phyloP scores from a whole-genome alignment of 768 basidiomycete genomes.

The Xerocomellus dryophilus region DNA sequence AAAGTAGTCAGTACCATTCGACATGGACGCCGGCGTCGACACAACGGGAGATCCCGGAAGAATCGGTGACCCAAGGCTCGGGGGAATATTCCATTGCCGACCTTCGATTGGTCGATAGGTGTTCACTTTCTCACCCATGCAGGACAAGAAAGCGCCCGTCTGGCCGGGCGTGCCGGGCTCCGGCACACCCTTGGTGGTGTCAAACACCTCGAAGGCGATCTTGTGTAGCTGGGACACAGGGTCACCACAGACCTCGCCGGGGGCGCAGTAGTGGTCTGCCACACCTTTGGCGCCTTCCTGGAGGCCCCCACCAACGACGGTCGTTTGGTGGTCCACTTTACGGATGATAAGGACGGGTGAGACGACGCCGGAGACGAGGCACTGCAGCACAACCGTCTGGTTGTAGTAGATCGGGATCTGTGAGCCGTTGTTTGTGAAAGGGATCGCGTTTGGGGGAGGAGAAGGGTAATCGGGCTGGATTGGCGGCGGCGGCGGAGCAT shows the following conservation, averaged over 20 bases:
- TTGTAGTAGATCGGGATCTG: constrained; percentile 96
- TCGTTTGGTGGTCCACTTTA: constrained; percentile 88
- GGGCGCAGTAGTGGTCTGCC: constrained; percentile 76
- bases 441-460: constrained; percentile 86
- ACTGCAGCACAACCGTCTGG: constrained; percentile 92
- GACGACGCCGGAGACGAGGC: constrained; percentile 89
- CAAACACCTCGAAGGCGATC: constrained; percentile 90
- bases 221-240: constrained; percentile 95
- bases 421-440: constrained; percentile 77
- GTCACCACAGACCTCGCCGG: constrained; percentile 88
- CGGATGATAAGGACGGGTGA: constrained; percentile 92
- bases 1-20: constrained; percentile 64
- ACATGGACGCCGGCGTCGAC: constrained; percentile 55
- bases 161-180: constrained; percentile 76
- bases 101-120: constrained; percentile 84
- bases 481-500: constrained; percentile 75
- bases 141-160: constrained; percentile 81
- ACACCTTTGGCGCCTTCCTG: constrained; percentile 85
- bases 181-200: constrained; percentile 62
- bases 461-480: constrained; percentile 88
- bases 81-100: constrained; percentile 66
- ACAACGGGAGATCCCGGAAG: constrained; percentile 70
- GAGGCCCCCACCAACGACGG: constrained; percentile 86
- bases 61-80: constrained; percentile 46
- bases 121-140: constrained; percentile 92